Evolutionary conservation across 2,329 filamentous ascomycete genomes (phyloP), one percentile per base, ranked within the genome.

Genomic region (Exutisphaerella laricina): DNA sequence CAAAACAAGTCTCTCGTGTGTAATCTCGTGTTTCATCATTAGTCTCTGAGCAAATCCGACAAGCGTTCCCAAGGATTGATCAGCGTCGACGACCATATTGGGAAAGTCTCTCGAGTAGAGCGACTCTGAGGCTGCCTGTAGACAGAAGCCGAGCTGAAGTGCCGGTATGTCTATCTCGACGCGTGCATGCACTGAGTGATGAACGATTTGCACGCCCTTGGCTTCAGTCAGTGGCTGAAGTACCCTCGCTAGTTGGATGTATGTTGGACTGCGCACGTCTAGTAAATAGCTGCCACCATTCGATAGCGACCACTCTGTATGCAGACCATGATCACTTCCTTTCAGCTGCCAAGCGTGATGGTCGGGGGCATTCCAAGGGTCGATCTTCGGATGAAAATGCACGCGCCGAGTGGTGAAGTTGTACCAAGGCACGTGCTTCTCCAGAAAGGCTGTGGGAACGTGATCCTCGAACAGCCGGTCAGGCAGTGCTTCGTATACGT

Each of bases 41-140:
- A 83, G 60, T 56, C 75, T 82, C 56, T 73, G 80, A 2, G 62
- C 44, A 0, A 84, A 63, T 0, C 82, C 81, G 44, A 84, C 74
- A 52, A 75, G 70, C 0, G 77, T 78, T 0, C 80, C 81, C 0
- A 72, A 62, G 38, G 83, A 73, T 53, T 86, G 82, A 7, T 75
- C 50, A 0, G 58, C 56, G 39, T 81, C 77, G 1, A 64, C 40
- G 7, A 17, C 16, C 43, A 53, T 51, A 8, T 16, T n/a, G 9
- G 40, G 46, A 20, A 50, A 56, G 16, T 59, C 51, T 5, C 47
- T 45, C 7, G 49, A 62, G n/a, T 33, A 26, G 4, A 60, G 28
- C 1, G 30, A 1, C 1, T 53, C 38, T 5, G 23, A 10, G 3
- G 35, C 37, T 6, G 12, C 10, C 3, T 39, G 20, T 10, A 58